A percentile compares a stretch with the other conserved stretches of the same genome.
Evolutionary conservation across 768 basidiomycete genomes (phyloP).

Genomic region (Rubroboletus pulcherrimus): DNA sequence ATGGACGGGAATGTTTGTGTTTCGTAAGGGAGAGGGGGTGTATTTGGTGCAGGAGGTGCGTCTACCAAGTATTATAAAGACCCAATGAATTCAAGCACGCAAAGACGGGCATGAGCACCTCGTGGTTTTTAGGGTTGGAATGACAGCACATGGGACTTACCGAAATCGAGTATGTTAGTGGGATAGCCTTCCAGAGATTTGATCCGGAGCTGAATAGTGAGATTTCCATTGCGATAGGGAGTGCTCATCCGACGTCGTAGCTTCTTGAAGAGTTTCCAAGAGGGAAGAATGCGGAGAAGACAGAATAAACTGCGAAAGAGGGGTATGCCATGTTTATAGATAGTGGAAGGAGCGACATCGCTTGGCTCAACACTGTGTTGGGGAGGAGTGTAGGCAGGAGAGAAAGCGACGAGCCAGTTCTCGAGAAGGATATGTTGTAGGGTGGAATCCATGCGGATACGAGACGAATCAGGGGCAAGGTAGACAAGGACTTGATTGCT

Average conservation of each 20-base stretch:
- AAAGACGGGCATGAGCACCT: constrained; percentile 31
- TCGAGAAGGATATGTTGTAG: constrained; percentile 71
- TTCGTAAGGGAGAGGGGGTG: constrained; percentile 43
- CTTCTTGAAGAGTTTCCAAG: constrained; percentile 70
- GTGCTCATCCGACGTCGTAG: constrained; percentile 42
- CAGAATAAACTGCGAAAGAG: constrained; percentile 73
- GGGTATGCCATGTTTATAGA: constrained; percentile 83
- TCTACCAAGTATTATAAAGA: constrained; percentile 28
- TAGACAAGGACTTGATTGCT: constrained; percentile 73
- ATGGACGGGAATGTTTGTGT: constrained; percentile 63
- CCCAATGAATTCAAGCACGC: constrained; percentile 4
- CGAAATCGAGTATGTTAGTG: constrained; percentile 34
- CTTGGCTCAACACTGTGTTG: constrained; percentile 26
- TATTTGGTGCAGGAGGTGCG: constrained; percentile 37
- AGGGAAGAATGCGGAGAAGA: constrained; percentile 67
- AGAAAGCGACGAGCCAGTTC: constrained; percentile 57
- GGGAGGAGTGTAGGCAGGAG: constrained; percentile 18
- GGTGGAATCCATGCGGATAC: constrained; percentile 63
- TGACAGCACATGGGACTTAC: constrained; percentile 31
- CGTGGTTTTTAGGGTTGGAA: constrained; percentile 26
- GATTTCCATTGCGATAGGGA: constrained; percentile 38
- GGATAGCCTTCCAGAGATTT: constrained; percentile 32
- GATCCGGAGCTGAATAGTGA: constrained; percentile 49
- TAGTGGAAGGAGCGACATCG: constrained; percentile 65
- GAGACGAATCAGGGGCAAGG: constrained; percentile 52